A percentile compares a stretch with the other conserved stretches of the same genome.
These are phyloP conservation scores for Syzygium malaccense DNA, from an alignment of 441 rosid genomes.

Conservation along the genomic window DNA sequence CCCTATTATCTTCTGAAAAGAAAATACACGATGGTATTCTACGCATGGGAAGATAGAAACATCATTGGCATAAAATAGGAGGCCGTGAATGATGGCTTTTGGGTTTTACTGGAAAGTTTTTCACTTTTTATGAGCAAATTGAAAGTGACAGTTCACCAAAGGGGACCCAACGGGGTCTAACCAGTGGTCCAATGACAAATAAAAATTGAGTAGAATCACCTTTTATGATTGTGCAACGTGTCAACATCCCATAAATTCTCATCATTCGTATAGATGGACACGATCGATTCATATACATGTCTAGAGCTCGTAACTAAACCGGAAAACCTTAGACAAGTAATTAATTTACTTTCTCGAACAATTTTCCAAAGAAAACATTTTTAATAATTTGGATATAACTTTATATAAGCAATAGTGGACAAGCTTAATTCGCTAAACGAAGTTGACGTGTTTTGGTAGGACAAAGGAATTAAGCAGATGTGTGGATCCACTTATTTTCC, in stretches of 20 bases:
- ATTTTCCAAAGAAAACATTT: background rate
- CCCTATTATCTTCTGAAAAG: background rate
- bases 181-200: background rate
- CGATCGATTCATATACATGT: background rate
- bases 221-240: background rate
- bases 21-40: background rate
- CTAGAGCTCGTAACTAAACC: background rate
- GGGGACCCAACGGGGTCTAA: background rate
- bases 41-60: background rate
- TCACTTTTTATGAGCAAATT: background rate
- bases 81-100: background rate
- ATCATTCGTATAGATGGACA: background rate
- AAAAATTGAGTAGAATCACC: background rate
- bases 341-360: background rate
- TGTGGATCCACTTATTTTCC: background rate
- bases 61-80: background rate
- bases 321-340: background rate
- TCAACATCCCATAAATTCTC: background rate
- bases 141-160: slow-evolving; percentile 1
- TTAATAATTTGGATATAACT: background rate
- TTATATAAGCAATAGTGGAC: background rate
- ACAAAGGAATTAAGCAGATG: background rate
- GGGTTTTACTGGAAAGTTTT: background rate
- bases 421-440: background rate
- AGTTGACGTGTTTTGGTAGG: background rate